Evolutionary conservation across 192 early-diverging fungal species (phyloP), one percentile per base, ranked within the genome.

Genomic region (Kickxella alabastrina): DNA sequence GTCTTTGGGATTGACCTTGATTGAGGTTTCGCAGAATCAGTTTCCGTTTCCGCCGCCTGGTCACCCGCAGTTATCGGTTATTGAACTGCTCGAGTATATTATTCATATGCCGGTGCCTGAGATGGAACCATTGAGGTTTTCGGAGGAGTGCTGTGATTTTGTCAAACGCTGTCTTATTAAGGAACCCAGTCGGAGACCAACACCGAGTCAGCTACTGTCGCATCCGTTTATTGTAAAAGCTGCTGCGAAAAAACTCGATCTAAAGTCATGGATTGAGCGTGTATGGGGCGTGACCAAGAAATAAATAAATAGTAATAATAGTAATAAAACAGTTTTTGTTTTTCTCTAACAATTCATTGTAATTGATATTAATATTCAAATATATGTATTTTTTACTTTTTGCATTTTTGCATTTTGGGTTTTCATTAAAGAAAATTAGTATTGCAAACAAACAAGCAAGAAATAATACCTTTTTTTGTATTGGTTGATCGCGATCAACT

Each of bases 31-130:
- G 3, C 83, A 91, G 64, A 93, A 87, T 58, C 83, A 86, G 68
- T 91, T 93, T 72, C 92, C 95, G 18, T 94, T 93, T 61, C 94
- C 93, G 37, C 87, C 88, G 15, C 78, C 84, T 1, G 90, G 87
- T 10, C 74, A 86, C 36, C 82, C 83, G 9, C 68, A 85, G 59
- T 62, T 91, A 28, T 80, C 90, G 6, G 88, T 88, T 7, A 92
- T 99, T 69, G 97, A 99, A 66, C 77, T 99, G 18, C 68, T 99
- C 45, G 85, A 92, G 55, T 91, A 87, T 57, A 97, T 99, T 52
- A 87, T 90, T 3, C 87, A 92, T 49, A 85, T 92, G 59, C 90
- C 92, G 1, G 84, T 88, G 14, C 94, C 93, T 12, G 68, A 79
- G 36, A 75, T 93, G 43, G 83, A 85, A 53, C 79, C 75, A 62